phyloP scores from a whole-genome alignment of 768 basidiomycete genomes.

The Amanita exitialis region DNA sequence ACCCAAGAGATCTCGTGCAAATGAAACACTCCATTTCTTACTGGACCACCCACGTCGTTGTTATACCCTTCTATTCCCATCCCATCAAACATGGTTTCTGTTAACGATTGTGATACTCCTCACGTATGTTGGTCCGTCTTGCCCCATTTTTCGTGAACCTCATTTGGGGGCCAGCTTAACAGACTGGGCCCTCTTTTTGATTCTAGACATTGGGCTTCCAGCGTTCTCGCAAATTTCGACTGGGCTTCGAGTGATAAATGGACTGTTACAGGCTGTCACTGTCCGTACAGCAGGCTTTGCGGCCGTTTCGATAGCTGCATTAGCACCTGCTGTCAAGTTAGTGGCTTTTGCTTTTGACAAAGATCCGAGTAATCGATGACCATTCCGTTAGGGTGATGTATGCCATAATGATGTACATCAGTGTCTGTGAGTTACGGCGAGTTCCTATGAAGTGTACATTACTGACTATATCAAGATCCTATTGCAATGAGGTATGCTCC shows the following conservation, averaged over 20 bases:
- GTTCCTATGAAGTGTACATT: not conserved
- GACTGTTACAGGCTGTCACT: slow-evolving; percentile 68
- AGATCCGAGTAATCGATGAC: not conserved
- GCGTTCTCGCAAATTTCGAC: slow-evolving; percentile 59
- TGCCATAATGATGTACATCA: slow-evolving; percentile 91
- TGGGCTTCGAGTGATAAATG: slow-evolving; percentile 60
- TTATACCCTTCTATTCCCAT: slow-evolving; percentile 84
- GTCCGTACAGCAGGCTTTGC: slow-evolving; percentile 86
- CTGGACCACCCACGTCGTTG: slow-evolving; percentile 92
- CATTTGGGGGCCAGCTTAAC: slow-evolving; percentile 39
- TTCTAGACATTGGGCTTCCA: slow-evolving; percentile 78
- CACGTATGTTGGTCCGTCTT: not conserved
- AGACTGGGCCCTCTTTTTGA: slow-evolving; percentile 87
- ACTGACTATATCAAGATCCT: slow-evolving; percentile 31
- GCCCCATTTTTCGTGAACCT: too few relatives aligned
- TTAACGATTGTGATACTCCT: slow-evolving; percentile 46
- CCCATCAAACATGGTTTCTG: slow-evolving; percentile 92
- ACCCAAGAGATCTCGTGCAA: slow-evolving; percentile 43
- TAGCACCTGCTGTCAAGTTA: slow-evolving; percentile 87
- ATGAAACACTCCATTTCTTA: slow-evolving; percentile 83
- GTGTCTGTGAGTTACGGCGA: slow-evolving; percentile 47
- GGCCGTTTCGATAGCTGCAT: slow-evolving; percentile 57
- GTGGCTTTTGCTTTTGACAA: slow-evolving; percentile 14
- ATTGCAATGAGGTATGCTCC: slow-evolving; percentile 63
- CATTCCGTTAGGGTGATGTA: slow-evolving; percentile 58